Evolutionary conservation across 2,329 filamentous ascomycete genomes (phyloP).

Genomic region (Verticillium longisporum): DNA sequence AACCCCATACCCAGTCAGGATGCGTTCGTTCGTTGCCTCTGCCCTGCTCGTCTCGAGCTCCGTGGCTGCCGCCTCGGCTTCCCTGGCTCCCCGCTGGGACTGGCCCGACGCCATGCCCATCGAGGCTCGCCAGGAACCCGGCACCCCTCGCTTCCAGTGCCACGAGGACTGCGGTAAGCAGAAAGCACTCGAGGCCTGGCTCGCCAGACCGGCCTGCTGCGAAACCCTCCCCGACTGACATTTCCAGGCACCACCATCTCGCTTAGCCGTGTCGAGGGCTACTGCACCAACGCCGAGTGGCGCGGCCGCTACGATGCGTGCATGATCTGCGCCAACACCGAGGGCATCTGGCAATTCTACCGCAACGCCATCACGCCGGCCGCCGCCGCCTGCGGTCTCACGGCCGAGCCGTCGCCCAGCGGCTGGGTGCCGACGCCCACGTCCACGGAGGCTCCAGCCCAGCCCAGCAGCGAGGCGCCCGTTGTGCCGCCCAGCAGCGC

Average conservation of each 20-base stretch:
- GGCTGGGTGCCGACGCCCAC: constrained; percentile 3
- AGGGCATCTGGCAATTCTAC: constrained; percentile 38
- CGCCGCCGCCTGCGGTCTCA: constrained; percentile 15
- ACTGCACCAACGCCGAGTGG: constrained; percentile 31
- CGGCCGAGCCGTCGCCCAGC: constrained; percentile 5
- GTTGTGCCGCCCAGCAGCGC: not conserved
- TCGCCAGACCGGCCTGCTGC: not conserved
- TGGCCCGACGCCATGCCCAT: constrained; percentile 13
- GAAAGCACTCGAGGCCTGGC: not conserved
- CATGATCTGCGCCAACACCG: constrained; percentile 33
- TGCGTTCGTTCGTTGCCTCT: not conserved
- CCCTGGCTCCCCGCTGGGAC: constrained; percentile 4
- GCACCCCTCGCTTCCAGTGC: constrained; percentile 35
- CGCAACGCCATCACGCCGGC: constrained; percentile 23
- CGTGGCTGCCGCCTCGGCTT: not conserved
- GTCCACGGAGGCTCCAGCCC: not conserved
- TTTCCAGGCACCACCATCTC: constrained; percentile 18
- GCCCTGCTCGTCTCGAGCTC: not conserved
- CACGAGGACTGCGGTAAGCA: constrained; percentile 38
- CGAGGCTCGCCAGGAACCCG: constrained; percentile 34
- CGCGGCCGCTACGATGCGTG: constrained; percentile 31
- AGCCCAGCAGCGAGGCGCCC: not conserved
- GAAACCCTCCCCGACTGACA: not conserved
- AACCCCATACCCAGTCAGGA: not conserved
- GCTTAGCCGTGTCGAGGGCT: constrained; percentile 23